Percentiles rank a stretch among this genome's conserved stretches.
phyloP scores from a whole-genome alignment of 306 rosid genomes.

The Casuarina equisetifolia region DNA sequence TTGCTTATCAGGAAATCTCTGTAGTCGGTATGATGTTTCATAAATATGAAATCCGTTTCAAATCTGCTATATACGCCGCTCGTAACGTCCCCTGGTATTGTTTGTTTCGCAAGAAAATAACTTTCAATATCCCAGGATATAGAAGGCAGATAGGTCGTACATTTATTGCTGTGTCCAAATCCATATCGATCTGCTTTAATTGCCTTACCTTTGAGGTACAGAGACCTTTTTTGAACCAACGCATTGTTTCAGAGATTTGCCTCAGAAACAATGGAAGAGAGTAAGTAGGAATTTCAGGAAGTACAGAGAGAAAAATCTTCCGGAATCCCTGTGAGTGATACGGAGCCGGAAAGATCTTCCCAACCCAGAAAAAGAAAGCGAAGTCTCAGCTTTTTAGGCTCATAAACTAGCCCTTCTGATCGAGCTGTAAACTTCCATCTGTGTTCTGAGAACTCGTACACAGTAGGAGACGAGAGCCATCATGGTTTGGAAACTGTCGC shows the following conservation, averaged over 20 bases:
- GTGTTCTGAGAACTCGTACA: constrained; percentile 30
- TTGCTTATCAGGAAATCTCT: too few species aligned
- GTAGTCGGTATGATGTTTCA: too few species aligned
- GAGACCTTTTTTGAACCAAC: constrained; percentile 28
- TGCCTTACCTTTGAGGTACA: constrained; percentile 8
- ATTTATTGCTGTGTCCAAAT: constrained; percentile 33
- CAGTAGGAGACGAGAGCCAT: constrained; percentile 28
- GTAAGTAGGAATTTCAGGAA: constrained; percentile 35
- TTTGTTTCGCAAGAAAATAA: background rate
- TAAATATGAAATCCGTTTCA: too few species aligned
- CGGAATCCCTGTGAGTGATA: constrained; percentile 42
- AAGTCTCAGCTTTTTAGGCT: constrained; percentile 36
- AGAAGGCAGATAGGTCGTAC: constrained; percentile 24
- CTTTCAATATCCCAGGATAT: constrained; percentile 27
- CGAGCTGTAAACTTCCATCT: constrained; percentile 36
- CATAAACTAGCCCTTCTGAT: constrained; percentile 42
- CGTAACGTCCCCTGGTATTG: background rate
- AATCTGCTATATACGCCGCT: background rate
- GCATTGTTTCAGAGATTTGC: constrained; percentile 40
- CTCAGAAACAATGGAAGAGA: constrained; percentile 37
- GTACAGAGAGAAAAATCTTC: constrained; percentile 24
- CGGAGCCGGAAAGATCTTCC: constrained; percentile 45
- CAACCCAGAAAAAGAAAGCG: constrained; percentile 35
- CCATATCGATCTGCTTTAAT: constrained; percentile 31
- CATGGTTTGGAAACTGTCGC: constrained; percentile 42